A percentile compares a stretch with the other conserved stretches of the same genome.
These are phyloP conservation scores for Rhodofomes roseus DNA, from an alignment of 1,284 basidiomycete species.

Conservation along the genomic window DNA sequence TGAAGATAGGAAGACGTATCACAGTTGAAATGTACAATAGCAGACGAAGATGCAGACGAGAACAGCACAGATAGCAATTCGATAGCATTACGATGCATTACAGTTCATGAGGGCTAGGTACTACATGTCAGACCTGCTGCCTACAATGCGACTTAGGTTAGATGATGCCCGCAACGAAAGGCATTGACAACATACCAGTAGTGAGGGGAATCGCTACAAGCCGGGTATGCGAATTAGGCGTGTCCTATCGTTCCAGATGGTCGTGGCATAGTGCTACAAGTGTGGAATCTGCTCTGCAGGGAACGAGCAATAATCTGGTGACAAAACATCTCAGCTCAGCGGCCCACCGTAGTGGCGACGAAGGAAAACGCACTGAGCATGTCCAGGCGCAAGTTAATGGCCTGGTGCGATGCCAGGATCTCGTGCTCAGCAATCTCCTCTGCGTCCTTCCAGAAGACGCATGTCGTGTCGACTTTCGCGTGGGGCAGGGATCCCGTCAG, in stretches of 20 bases:
- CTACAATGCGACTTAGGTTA: neutral
- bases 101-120: neutral
- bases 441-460: conserved; percentile 2
- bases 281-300: conserved; percentile 1
- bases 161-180: neutral
- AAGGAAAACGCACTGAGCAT: neutral
- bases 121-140: neutral
- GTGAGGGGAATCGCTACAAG: neutral
- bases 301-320: neutral
- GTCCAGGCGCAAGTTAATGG: neutral
- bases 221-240: conserved; percentile 3
- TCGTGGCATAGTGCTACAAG: neutral
- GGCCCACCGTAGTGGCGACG: neutral
- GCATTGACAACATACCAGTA: neutral
- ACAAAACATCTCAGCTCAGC: neutral
- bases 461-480: conserved; percentile 5
- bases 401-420: conserved; percentile 3
- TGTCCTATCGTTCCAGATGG: neutral
- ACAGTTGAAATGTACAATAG: neutral
- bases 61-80: neutral
- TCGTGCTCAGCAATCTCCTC: conserved; percentile 7
- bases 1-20: neutral
- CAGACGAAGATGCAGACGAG: neutral
- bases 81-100: conserved; percentile 1
- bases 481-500: neutral